A percentile compares a stretch with the other conserved stretches of the same genome.
Evolutionary conservation across 108 stramenopile genomes (phyloP).

Genomic region (Skeletonema menzelii): DNA sequence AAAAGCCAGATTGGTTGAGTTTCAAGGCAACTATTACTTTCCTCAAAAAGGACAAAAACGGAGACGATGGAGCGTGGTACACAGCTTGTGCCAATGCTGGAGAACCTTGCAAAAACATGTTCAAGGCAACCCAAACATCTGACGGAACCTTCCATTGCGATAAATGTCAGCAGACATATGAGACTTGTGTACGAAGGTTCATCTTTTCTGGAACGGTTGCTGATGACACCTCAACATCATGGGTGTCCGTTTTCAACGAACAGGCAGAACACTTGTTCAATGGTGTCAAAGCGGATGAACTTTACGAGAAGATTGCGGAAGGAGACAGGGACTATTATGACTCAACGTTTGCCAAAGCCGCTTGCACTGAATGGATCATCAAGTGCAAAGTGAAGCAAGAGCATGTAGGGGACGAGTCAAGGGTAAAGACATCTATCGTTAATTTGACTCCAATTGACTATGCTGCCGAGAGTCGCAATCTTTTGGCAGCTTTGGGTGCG

Average conservation of each 20-base stretch:
- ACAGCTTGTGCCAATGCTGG: slow-evolving; percentile 87
- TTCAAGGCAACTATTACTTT: slow-evolving; percentile 92
- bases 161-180: slow-evolving; percentile 75
- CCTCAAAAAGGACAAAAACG: slow-evolving; percentile 91
- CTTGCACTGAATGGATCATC: slow-evolving; percentile 84
- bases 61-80: slow-evolving; percentile 92
- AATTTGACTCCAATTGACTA: slow-evolving; percentile 83
- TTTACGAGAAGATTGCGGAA: slow-evolving; percentile 48
- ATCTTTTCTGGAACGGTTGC: slow-evolving; percentile 83
- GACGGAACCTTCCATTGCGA: slow-evolving; percentile 87
- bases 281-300: slow-evolving; percentile 85
- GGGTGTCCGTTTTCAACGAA: slow-evolving; percentile 94
- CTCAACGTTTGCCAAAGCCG: slow-evolving; percentile 67
- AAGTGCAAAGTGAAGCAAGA: slow-evolving; percentile 94
- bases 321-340: slow-evolving; percentile 69
- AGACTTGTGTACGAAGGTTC: slow-evolving; percentile 82
- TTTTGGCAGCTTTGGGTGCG: slow-evolving; percentile 72
- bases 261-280: slow-evolving; percentile 72
- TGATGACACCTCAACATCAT: slow-evolving; percentile 83
- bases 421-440: slow-evolving; percentile 81
- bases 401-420: slow-evolving; percentile 86
- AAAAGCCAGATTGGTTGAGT: slow-evolving; percentile 90
- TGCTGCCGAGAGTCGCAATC: slow-evolving; percentile 70
- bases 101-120: slow-evolving; percentile 87
- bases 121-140: slow-evolving; percentile 81